phyloP scores from a whole-genome alignment of 208 protist genomes.

The Endotrypanum monterogeii region DNA sequence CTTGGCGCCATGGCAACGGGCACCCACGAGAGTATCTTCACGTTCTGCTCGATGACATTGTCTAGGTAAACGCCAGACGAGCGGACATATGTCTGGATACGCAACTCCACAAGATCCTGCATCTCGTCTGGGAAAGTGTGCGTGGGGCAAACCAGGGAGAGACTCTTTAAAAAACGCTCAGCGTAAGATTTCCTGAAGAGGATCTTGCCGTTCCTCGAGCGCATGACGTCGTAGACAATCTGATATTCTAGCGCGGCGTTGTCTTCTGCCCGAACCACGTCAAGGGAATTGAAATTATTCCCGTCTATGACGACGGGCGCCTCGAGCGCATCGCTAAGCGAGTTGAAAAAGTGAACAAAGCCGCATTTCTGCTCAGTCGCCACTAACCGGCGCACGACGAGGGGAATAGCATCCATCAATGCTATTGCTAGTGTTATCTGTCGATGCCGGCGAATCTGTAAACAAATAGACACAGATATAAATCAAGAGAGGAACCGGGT shows the following conservation, averaged over 20 bases:
- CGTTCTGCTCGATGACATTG: constrained; percentile 44
- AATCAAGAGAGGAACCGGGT: too few species aligned
- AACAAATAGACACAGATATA: neutral
- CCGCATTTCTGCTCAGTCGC: constrained; percentile 27
- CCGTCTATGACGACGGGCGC: constrained; percentile 2
- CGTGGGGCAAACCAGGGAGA: constrained; percentile 18
- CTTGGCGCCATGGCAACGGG: neutral
- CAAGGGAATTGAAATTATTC: neutral
- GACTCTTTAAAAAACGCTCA: constrained; percentile 52
- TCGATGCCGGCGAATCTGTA: neutral
- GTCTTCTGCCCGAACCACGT: neutral
- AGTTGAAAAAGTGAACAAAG: constrained; percentile 27
- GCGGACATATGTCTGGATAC: constrained; percentile 38
- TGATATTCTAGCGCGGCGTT: constrained; percentile 14
- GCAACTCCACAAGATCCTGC: constrained; percentile 15
- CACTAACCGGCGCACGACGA: constrained; percentile 27
- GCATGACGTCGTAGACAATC: constrained; percentile 84
- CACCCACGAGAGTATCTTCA: constrained; percentile 82
- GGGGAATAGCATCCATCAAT: constrained; percentile 18
- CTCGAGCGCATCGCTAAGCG: constrained; percentile 11
- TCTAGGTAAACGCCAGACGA: constrained; percentile 10
- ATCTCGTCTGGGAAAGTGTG: constrained; percentile 17
- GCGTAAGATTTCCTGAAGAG: constrained; percentile 63
- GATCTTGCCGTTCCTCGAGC: constrained; percentile 35
- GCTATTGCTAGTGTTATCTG: neutral